Conservation (phyloP, 2,329 filamentous ascomycete species). For the Cladosporium sp. region DNA sequence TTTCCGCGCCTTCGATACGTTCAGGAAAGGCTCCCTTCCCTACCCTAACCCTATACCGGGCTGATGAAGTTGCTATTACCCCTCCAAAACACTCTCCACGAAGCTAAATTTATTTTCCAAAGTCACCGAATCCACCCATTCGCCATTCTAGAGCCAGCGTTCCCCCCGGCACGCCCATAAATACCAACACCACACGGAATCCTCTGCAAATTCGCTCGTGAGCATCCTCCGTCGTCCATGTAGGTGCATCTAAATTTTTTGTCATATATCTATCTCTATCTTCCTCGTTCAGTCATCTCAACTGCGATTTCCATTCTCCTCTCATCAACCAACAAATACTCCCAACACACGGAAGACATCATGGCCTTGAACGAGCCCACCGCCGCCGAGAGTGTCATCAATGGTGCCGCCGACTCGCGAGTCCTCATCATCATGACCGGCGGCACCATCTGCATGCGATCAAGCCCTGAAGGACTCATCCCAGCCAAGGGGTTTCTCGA, state of each 20-base stretch:
- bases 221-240: not conserved
- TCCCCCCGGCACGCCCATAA: not conserved
- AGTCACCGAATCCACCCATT: not conserved
- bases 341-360: not conserved
- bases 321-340: not conserved
- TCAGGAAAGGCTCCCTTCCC: too few species aligned
- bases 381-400: not conserved
- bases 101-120: not conserved
- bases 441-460: conserved; percentile 86
- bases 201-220: not conserved
- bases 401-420: conserved; percentile 29
- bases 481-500: conserved; percentile 71
- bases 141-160: not conserved
- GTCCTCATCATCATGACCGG: conserved; percentile 88
- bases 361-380: conserved; percentile 2
- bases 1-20: too few species aligned
- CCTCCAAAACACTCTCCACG: not conserved
- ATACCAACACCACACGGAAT: not conserved
- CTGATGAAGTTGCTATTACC: not conserved
- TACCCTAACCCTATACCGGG: too few species aligned
- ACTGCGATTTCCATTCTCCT: not conserved
- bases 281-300: not conserved
- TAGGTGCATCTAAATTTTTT: not conserved
- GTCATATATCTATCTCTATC: not conserved
- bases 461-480: conserved; percentile 64